Percentiles rank a stretch among this genome's conserved stretches.
Evolutionary conservation across 2,329 filamentous ascomycete species (phyloP).

Genomic region (Ophiostoma montium): DNA sequence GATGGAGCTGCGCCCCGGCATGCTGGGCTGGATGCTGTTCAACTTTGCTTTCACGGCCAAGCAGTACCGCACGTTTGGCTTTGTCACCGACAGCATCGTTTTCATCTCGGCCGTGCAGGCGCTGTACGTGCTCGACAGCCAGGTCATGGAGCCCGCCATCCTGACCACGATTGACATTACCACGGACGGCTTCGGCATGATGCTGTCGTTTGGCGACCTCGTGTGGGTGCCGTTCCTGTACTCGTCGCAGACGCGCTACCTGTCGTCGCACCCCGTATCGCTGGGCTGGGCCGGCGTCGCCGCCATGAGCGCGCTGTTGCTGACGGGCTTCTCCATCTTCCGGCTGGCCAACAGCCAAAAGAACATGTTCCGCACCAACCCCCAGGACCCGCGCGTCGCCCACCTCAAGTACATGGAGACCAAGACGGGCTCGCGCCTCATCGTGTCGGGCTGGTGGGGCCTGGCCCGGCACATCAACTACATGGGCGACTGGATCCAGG

Average conservation of each 20-base stretch:
- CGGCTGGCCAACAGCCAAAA: constrained; percentile 89
- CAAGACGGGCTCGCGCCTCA: constrained; percentile 61
- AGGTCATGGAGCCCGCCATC: constrained; percentile 78
- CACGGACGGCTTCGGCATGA: constrained; percentile 86
- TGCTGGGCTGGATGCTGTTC: constrained; percentile 78
- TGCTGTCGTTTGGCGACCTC: constrained; percentile 85
- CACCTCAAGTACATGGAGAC: constrained; percentile 83
- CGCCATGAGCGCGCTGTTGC: constrained; percentile 52
- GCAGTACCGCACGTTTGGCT: constrained; percentile 76
- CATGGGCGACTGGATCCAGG: constrained; percentile 86
- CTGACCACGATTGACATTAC: constrained; percentile 92
- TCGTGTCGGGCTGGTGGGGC: constrained; percentile 89
- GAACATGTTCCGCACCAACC: constrained; percentile 83
- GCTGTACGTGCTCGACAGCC: constrained; percentile 71
- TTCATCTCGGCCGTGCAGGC: constrained; percentile 65
- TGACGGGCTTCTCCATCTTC: constrained; percentile 77
- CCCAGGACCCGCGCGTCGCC: constrained; percentile 60
- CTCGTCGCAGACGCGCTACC: constrained; percentile 69
- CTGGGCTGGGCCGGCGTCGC: constrained; percentile 55
- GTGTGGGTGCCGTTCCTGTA: constrained; percentile 90
- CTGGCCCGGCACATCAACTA: constrained; percentile 89
- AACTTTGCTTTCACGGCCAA: constrained; percentile 75
- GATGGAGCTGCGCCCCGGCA: constrained; percentile 79
- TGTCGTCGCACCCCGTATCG: constrained; percentile 67
- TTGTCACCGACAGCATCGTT: constrained; percentile 72